Conservation (phyloP, 2,329 filamentous ascomycete species). For the Helicocarpus griseus region DNA sequence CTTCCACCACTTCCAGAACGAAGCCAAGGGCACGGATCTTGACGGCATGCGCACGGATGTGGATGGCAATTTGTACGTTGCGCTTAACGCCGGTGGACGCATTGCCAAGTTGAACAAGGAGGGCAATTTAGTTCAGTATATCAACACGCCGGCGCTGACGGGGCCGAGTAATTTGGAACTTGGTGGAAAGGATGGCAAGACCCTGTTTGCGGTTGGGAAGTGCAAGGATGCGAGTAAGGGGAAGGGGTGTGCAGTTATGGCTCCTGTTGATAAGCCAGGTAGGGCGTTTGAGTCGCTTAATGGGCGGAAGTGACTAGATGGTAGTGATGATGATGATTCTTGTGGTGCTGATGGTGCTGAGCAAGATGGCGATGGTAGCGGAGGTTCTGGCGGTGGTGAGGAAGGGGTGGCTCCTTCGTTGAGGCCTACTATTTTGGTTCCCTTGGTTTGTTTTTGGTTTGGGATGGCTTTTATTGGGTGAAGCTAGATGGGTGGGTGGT, state of each 20-base stretch:
- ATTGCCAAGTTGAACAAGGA: not conserved
- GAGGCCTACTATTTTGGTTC: too few relatives aligned
- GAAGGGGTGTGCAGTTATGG: not conserved
- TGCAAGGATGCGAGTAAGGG: not conserved
- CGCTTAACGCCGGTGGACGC: not conserved
- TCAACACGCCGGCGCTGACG: not conserved
- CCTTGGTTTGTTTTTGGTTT: too few relatives aligned
- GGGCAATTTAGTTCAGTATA: constrained; percentile 1
- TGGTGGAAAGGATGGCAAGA: constrained; percentile 1
- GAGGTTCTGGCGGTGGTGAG: too few relatives aligned
- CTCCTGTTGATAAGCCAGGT: not conserved
- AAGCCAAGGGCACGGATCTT: not conserved
- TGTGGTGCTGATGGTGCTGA: too few relatives aligned
- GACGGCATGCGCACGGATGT: constrained; percentile 4
- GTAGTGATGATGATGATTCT: too few relatives aligned
- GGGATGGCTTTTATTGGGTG: too few relatives aligned
- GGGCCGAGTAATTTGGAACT: constrained; percentile 2
- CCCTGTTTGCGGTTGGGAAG: constrained; percentile 1
- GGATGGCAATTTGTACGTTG: constrained; percentile 3
- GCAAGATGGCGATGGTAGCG: too few relatives aligned
- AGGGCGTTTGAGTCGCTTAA: not conserved
- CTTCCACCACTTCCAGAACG: not conserved
- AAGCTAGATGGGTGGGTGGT: too few relatives aligned
- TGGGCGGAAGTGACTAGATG: not conserved
- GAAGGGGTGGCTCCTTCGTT: too few relatives aligned